Evolutionary conservation across 2,329 filamentous ascomycete genomes (phyloP), one percentile per base, ranked within the genome.

Genomic region (Zopfia rhizophila): DNA sequence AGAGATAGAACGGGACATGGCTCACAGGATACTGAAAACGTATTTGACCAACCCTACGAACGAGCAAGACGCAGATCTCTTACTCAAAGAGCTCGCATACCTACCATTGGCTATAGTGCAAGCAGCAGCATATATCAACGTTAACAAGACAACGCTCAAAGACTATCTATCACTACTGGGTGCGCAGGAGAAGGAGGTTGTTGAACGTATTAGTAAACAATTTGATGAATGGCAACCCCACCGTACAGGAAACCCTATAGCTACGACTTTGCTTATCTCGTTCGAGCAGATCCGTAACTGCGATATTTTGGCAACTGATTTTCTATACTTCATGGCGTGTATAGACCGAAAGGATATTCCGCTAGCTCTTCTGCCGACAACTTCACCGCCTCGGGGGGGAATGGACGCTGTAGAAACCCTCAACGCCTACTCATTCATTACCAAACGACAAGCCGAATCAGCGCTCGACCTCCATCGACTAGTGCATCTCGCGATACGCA

Each of bases 101-200:
- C 56, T 67, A 19, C 64, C 64, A 7, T 56, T 68, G 11, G 64
- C 65, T 1, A 61, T 69, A 5, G 21, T 54, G 3, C 61, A 68
- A 38, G 64, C 64, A 18, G 52, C 58, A 13, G 51, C 57, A 10
- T 69, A 64, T 33, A 66, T 69, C 33, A 40, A 38, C 8, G 21
- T 19, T 18, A 44, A 38, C 16, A 44, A 44, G 16, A 44, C 29
- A 37, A 44, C 30, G 13, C 21, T 44, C n/a, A 10, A 36, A 24
- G 31, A 44, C 18, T 37, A 44, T 32, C 12, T 29, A 16, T 30
- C 14, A 13, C 37, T 30, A 28, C 13, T 44, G 29, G 24, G 6
- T 28, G 22, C 17, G 40, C 10, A 38, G 19, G 38, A 25, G 19
- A 19, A 37, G 32, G 32, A 23, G 13, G 4, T 29, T 7, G 14